These are phyloP conservation scores for Fragilaria radians DNA, from an alignment of 108 stramenopile genomes.

Conservation along the genomic window DNA sequence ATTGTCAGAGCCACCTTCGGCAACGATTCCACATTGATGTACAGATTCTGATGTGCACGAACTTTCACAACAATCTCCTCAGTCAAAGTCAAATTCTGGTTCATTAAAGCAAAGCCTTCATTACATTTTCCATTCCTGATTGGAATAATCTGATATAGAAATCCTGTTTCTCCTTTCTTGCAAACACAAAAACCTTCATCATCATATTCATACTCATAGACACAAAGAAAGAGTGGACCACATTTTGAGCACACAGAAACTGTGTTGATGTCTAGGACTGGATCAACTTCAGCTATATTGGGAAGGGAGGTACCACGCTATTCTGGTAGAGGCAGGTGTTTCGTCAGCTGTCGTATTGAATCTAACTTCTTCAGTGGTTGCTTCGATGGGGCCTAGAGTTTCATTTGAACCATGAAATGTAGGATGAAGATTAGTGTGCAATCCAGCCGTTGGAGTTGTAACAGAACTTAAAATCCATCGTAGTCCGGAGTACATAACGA, in stretches of 20 bases:
- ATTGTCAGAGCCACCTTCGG: not conserved
- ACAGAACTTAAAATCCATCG: constrained; percentile 1
- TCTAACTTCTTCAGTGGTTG: not conserved
- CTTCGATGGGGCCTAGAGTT: not conserved
- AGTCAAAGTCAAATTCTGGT: constrained; percentile 28
- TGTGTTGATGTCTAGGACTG: not conserved
- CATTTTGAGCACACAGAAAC: not conserved
- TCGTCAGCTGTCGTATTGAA: not conserved
- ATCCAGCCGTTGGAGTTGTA: not conserved
- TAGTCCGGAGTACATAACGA: not conserved
- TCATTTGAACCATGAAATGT: not conserved
- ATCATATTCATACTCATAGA: not conserved
- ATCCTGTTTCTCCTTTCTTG: constrained; percentile 1
- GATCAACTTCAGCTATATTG: not conserved
- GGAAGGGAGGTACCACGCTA: not conserved
- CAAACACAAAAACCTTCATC: constrained; percentile 4
- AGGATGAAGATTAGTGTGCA: not conserved
- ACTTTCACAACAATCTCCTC: constrained; percentile 35
- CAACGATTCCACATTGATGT: constrained; percentile 4
- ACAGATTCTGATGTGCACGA: constrained; percentile 14
- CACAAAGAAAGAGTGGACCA: not conserved
- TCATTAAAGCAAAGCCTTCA: constrained; percentile 24
- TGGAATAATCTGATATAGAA: constrained; percentile 7
- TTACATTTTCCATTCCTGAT: constrained; percentile 37
- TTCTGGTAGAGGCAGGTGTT: not conserved